phyloP scores from a whole-genome alignment of 1,139 yeast species.

The Magnusiomyces tetraspermus region DNA sequence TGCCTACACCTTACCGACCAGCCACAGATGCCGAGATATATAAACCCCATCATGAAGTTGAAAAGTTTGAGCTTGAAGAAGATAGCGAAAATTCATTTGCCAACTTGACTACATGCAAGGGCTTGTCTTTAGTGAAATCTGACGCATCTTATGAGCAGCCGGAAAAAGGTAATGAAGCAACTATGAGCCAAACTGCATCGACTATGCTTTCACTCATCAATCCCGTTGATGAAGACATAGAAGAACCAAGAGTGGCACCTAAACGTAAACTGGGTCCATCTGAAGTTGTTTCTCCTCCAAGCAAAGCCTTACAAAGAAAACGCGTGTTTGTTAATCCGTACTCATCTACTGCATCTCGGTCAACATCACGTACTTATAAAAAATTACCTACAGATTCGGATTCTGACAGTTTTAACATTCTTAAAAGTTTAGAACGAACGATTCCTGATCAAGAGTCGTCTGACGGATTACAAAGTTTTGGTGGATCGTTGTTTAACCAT shows the following conservation, averaged over 20 bases:
- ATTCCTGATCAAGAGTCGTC: neutral
- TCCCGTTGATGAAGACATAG: neutral
- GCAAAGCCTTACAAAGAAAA: conserved; percentile 14
- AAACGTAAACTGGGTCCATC: conserved; percentile 40
- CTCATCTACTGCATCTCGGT: conserved; percentile 28
- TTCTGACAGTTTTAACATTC: neutral
- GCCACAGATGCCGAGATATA: neutral
- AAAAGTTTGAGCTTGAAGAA: neutral
- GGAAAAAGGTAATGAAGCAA: neutral
- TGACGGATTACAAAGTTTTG: neutral
- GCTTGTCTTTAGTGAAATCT: neutral
- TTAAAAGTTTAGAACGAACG: conserved; percentile 1
- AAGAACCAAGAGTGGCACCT: neutral
- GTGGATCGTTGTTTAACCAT: neutral
- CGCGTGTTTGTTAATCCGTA: conserved; percentile 41
- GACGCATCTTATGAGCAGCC: neutral
- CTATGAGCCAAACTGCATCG: conserved; percentile 6
- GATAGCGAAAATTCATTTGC: neutral
- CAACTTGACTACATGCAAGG: neutral
- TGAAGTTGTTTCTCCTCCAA: conserved; percentile 28
- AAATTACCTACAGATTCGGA: neutral
- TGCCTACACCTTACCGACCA: conserved; percentile 6
- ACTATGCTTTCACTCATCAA: conserved; percentile 4
- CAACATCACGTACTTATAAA: conserved; percentile 15
- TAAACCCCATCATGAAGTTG: neutral